Evolutionary conservation across 768 basidiomycete species (phyloP).

Genomic region (Lactarius psammicola): DNA sequence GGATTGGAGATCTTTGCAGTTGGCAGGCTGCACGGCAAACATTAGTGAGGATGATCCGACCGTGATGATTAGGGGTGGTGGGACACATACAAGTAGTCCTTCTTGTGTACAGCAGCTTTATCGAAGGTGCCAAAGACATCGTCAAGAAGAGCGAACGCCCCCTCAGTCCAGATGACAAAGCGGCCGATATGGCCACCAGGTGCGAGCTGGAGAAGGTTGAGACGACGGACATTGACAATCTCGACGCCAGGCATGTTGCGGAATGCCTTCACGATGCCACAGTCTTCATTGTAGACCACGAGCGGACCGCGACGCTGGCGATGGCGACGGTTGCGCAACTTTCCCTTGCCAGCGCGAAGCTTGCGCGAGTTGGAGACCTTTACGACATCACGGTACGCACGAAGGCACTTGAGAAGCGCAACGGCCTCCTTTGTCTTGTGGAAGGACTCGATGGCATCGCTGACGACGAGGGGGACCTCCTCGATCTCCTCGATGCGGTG

Average conservation of each 20-base stretch:
- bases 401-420: slow-evolving; percentile 83
- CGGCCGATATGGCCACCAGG: slow-evolving; percentile 99
- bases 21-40: slow-evolving; percentile 61
- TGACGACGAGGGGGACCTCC: slow-evolving; percentile 93
- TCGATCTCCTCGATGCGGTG: slow-evolving; percentile 97
- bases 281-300: slow-evolving; percentile 95
- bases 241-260: slow-evolving; percentile 99
- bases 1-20: slow-evolving; percentile 96
- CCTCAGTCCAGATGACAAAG: slow-evolving; percentile 99
- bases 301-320: slow-evolving; percentile 97
- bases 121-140: slow-evolving; percentile 95
- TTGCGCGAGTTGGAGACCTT: slow-evolving; percentile 98
- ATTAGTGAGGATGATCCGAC: neutral
- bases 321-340: slow-evolving; percentile 94
- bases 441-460: slow-evolving; percentile 77
- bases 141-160: slow-evolving; percentile 89
- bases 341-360: slow-evolving; percentile 95
- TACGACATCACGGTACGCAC: slow-evolving; percentile 88
- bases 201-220: slow-evolving; percentile 98
- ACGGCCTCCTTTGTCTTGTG: slow-evolving; percentile 98
- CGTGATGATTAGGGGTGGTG: slow-evolving; percentile 7
- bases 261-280: slow-evolving; percentile 97
- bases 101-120: slow-evolving; percentile 81
- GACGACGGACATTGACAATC: slow-evolving; percentile 86
- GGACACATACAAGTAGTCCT: slow-evolving; percentile 72